These are phyloP conservation scores for Fusarium tupiense DNA, from an alignment of 2,329 filamentous ascomycete species.

Conservation along the genomic window DNA sequence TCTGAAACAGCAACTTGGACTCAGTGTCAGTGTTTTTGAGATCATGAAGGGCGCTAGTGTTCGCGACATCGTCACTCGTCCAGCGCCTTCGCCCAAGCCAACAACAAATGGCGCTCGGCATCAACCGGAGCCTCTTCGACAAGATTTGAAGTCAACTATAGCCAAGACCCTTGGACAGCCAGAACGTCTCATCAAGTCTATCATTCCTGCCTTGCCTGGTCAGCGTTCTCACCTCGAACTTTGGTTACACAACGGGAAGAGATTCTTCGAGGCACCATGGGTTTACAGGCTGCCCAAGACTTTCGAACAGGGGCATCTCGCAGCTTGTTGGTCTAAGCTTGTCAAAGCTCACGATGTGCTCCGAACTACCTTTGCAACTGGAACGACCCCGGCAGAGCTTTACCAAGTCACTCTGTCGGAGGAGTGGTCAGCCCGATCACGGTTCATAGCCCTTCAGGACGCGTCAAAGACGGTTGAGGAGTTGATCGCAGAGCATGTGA, in stretches of 20 bases:
- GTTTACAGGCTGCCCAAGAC: neutral
- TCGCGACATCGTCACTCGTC: neutral
- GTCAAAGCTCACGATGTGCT: neutral
- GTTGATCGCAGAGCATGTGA: neutral
- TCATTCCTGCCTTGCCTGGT: neutral
- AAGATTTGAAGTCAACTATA: neutral
- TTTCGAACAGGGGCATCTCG: neutral
- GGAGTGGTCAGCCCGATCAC: neutral
- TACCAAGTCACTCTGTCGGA: constrained; percentile 6
- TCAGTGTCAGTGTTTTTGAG: constrained; percentile 4
- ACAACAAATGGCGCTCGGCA: neutral
- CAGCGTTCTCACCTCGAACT: constrained; percentile 21
- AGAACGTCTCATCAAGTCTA: neutral
- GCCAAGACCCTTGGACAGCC: neutral
- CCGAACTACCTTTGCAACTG: constrained; percentile 2
- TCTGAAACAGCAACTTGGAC: constrained; percentile 1
- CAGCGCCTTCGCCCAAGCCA: neutral
- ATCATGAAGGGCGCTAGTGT: constrained; percentile 19
- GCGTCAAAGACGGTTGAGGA: neutral
- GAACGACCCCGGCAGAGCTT: neutral
- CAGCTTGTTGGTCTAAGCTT: neutral
- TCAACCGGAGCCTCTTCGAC: neutral
- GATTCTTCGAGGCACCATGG: constrained; percentile 25
- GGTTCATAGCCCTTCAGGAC: neutral
- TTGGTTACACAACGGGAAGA: constrained; percentile 17